Evolutionary conservation across 78 protist genomes (phyloP).

Genomic region (Dictyostelium firmibasis): DNA sequence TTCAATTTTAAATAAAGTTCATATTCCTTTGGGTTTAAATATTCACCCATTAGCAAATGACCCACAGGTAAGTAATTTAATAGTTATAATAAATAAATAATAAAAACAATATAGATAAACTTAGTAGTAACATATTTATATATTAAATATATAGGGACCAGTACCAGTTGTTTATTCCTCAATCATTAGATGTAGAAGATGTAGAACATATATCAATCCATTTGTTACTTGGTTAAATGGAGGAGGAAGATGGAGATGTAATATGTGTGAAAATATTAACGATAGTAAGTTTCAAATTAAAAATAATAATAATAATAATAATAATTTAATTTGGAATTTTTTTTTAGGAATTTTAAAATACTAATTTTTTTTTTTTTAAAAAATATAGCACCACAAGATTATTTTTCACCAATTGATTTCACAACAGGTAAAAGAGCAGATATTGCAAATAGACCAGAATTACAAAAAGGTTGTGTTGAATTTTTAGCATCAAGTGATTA

Average conservation of each 20-base stretch:
- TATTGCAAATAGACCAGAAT: conserved; percentile 76
- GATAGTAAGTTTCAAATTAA: conserved; percentile 83
- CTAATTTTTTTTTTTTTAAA: neutral
- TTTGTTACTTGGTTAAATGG: conserved; percentile 82
- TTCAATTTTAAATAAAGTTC: conserved; percentile 27
- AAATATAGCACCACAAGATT: conserved; percentile 72
- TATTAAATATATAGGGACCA: neutral
- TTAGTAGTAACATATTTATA: neutral
- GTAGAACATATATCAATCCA: conserved; percentile 91
- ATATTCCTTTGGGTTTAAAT: conserved; percentile 69
- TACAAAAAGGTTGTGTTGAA: conserved; percentile 83
- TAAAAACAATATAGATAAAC: neutral
- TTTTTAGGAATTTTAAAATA: neutral
- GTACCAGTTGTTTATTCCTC: conserved; percentile 65
- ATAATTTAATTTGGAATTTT: too few species aligned
- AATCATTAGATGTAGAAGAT: conserved; percentile 85
- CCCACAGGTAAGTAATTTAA: conserved; percentile 19
- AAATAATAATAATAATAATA: too few species aligned
- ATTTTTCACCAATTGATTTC: conserved; percentile 76
- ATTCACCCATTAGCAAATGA: conserved; percentile 75
- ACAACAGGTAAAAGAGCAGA: conserved; percentile 85
- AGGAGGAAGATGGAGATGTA: conserved; percentile 90
- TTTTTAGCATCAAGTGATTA: conserved; percentile 89
- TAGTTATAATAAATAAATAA: neutral
- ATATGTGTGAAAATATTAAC: conserved; percentile 81